Evolutionary conservation across 208 protist genomes (phyloP).

Genomic region (Borovskyia barvae): DNA sequence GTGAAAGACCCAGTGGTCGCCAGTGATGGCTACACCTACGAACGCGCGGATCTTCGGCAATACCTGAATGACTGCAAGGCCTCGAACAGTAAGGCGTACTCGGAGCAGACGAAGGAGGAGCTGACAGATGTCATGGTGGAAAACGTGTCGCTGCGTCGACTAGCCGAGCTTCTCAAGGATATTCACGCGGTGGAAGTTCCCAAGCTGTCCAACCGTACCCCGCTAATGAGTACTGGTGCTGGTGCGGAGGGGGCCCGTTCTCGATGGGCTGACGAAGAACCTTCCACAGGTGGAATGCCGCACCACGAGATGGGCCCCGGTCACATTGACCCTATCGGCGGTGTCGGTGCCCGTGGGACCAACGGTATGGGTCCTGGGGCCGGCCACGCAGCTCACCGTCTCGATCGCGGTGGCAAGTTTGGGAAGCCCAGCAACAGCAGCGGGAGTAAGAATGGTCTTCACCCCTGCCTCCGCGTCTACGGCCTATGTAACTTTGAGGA

Average conservation of each 20-base stretch:
- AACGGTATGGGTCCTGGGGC: slow-evolving; percentile 4
- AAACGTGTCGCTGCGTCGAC: slow-evolving; percentile 71
- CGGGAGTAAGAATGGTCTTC: slow-evolving; percentile 35
- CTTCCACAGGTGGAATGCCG: slow-evolving; percentile 6
- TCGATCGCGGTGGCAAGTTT: slow-evolving; percentile 24
- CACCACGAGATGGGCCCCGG: slow-evolving; percentile 13
- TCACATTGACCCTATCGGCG: slow-evolving; percentile 1
- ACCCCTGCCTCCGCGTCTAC: slow-evolving; percentile 89
- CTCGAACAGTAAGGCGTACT: slow-evolving; percentile 81
- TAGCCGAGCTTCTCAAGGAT: slow-evolving; percentile 65
- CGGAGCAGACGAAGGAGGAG: slow-evolving; percentile 85
- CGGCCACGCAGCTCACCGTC: slow-evolving; percentile 3
- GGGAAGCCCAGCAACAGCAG: slow-evolving; percentile 11
- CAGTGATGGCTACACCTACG: slow-evolving; percentile 89
- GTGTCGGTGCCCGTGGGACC: slow-evolving; percentile 1
- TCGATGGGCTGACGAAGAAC: slow-evolving; percentile 23
- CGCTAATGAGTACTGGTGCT: slow-evolving; percentile 6
- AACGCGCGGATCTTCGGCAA: slow-evolving; percentile 51
- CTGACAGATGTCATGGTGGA: slow-evolving; percentile 73
- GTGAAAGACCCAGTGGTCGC: slow-evolving; percentile 82
- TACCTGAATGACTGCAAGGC: slow-evolving; percentile 75
- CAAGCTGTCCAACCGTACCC: slow-evolving; percentile 18
- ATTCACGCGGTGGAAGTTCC: slow-evolving; percentile 47
- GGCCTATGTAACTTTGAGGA: slow-evolving; percentile 88
- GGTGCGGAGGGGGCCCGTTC: slow-evolving; percentile 9